These are phyloP conservation scores for Neofusicoccum cordaticola DNA, from an alignment of 2,329 filamentous ascomycete species.

Conservation along the genomic window DNA sequence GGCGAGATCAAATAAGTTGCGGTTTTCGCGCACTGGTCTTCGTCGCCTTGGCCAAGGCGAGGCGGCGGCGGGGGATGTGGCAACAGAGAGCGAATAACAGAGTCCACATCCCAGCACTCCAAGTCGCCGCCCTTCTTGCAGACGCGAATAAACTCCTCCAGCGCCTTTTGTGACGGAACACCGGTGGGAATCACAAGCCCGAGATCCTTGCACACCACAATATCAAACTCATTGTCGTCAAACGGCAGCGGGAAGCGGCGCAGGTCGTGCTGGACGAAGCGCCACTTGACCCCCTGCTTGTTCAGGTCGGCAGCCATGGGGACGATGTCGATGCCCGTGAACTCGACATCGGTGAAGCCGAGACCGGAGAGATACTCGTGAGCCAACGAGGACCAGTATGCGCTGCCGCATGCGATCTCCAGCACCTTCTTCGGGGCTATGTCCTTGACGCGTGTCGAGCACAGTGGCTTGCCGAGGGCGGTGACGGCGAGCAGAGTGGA, in stretches of 20 bases:
- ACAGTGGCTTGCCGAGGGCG: conserved; percentile 77
- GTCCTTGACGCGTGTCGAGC: conserved; percentile 63
- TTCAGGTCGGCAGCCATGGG: conserved; percentile 64
- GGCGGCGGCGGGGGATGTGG: conserved; percentile 67
- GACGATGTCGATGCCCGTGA: conserved; percentile 79
- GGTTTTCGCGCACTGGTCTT: conserved; percentile 63
- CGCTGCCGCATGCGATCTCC: conserved; percentile 83
- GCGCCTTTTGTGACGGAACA: conserved; percentile 52
- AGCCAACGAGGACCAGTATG: conserved; percentile 85
- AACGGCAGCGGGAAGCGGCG: conserved; percentile 75
- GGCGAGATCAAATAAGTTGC: conserved; percentile 80
- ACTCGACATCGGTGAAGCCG: conserved; percentile 68
- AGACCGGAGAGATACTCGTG: conserved; percentile 72
- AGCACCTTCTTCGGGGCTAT: conserved; percentile 74
- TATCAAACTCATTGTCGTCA: conserved; percentile 74
- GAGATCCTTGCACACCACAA: conserved; percentile 85
- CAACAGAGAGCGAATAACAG: conserved; percentile 76
- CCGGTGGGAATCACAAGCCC: conserved; percentile 63
- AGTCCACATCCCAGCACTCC: conserved; percentile 88
- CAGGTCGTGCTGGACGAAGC: conserved; percentile 83
- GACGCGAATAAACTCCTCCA: conserved; percentile 74
- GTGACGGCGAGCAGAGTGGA: conserved; percentile 78
- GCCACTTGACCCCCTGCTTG: conserved; percentile 79
- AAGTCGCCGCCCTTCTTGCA: conserved; percentile 74
- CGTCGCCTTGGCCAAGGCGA: conserved; percentile 59